Conservation (phyloP, 352 stramenopile species). For the Detonula confervacea region DNA sequence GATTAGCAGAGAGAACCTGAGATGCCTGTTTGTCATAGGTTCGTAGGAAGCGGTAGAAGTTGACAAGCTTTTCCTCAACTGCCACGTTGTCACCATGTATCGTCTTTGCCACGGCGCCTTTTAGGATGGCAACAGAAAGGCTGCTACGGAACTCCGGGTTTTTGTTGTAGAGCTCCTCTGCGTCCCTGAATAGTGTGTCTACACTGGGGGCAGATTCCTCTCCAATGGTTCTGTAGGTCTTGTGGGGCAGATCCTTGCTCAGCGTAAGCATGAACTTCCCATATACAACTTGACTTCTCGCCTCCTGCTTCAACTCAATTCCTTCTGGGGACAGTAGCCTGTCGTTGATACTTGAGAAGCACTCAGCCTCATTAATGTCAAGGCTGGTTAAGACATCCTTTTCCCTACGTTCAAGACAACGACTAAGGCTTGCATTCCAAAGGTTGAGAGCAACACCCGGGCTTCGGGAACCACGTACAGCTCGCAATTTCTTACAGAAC, state of each 20-base stretch:
- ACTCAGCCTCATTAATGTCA: not conserved
- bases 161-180: not conserved
- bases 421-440: not conserved
- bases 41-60: conserved; percentile 24
- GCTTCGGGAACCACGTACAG: too few relatives aligned
- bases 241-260: not conserved
- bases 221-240: not conserved
- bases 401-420: not conserved
- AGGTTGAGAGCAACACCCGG: too few relatives aligned
- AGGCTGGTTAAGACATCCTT: not conserved
- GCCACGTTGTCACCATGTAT: conserved; percentile 1
- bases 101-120: not conserved
- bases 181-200: conserved; percentile 2
- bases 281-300: conserved; percentile 1
- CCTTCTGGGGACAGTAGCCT: not conserved
- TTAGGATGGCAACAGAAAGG: conserved; percentile 8
- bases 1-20: conserved; percentile 10
- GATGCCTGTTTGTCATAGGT: not conserved
- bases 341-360: not conserved
- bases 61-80: conserved; percentile 4
- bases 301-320: conserved; percentile 3
- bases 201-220: not conserved
- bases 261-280: not conserved
- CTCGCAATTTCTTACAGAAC: too few relatives aligned
- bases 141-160: conserved; percentile 2